Evolutionary conservation across 176 grass and related monocot genomes (phyloP).

Genomic region (Tillandsia leiboldiana): DNA sequence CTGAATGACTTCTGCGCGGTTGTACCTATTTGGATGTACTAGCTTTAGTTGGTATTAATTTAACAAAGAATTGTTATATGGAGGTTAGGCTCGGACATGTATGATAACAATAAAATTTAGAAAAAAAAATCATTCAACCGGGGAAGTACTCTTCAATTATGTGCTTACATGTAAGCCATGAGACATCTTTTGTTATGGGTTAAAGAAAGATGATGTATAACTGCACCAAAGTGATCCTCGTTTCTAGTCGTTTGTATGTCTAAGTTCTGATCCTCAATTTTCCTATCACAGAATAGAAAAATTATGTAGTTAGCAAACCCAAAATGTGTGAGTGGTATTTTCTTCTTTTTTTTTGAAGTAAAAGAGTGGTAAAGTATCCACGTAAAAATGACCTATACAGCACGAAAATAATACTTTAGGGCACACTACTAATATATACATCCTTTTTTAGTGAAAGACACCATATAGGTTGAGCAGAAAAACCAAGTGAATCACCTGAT

Average conservation of each 20-base stretch:
- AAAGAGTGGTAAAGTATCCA: neutral
- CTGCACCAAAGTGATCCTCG: constrained; percentile 82
- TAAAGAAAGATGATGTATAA: constrained; percentile 87
- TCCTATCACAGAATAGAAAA: constrained; percentile 39
- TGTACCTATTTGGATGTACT: constrained; percentile 46
- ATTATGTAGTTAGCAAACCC: neutral
- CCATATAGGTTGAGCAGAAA: neutral
- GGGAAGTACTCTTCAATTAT: neutral
- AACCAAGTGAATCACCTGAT: constrained; percentile 40
- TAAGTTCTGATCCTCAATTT: constrained; percentile 79
- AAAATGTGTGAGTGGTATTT: neutral
- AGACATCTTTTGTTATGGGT: constrained; percentile 94
- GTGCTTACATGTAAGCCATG: constrained; percentile 75
- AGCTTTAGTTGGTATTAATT: constrained; percentile 8
- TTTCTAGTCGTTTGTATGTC: constrained; percentile 74
- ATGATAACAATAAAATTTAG: neutral
- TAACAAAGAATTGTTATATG: too few relatives aligned
- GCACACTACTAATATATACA: too few relatives aligned
- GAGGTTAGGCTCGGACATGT: neutral
- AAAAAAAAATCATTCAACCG: neutral
- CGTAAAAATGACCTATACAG: neutral
- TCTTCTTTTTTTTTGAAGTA: neutral
- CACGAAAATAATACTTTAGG: neutral
- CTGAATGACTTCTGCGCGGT: constrained; percentile 78
- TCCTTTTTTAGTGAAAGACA: too few relatives aligned